phyloP scores from a whole-genome alignment of 352 stramenopile genomes.

The Pythium phragmiticola region DNA sequence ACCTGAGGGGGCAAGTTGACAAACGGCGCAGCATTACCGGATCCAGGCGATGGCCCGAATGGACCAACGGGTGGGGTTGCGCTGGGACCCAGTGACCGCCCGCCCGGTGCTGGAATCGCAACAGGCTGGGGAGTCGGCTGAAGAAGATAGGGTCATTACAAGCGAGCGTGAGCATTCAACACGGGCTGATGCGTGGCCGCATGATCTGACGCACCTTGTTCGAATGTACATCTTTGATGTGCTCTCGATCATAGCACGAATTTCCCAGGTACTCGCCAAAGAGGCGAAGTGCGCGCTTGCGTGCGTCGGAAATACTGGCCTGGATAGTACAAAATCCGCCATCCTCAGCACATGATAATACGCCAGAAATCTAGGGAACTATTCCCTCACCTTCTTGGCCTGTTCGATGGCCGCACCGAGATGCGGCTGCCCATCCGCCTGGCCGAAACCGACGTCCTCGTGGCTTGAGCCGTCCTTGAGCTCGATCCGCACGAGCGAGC shows the following conservation, averaged over 20 bases:
- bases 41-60: background rate
- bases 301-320: conserved; percentile 80
- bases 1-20: conserved; percentile 19
- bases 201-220: conserved; percentile 34
- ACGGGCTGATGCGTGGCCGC: background rate
- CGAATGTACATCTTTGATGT: conserved; percentile 76
- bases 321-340: background rate
- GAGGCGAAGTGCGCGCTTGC: conserved; percentile 73
- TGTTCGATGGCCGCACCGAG: conserved; percentile 75
- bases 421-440: conserved; percentile 75
- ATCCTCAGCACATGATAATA: background rate
- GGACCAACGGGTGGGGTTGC: background rate
- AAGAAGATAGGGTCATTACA: background rate
- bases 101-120: conserved; percentile 12
- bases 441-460: conserved; percentile 80
- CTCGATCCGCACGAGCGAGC: conserved; percentile 78
- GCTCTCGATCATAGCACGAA: conserved; percentile 86
- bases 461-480: conserved; percentile 83
- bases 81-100: conserved; percentile 3
- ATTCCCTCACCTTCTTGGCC: conserved; percentile 57
- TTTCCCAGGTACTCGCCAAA: conserved; percentile 88
- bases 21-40: conserved; percentile 2
- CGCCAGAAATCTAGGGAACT: background rate
- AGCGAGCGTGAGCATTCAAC: background rate
- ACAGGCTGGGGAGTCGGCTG: conserved; percentile 16